These are phyloP conservation scores for Vitis vinifera DNA, from an alignment of 164 flowering plant genomes.

Conservation along the genomic window DNA sequence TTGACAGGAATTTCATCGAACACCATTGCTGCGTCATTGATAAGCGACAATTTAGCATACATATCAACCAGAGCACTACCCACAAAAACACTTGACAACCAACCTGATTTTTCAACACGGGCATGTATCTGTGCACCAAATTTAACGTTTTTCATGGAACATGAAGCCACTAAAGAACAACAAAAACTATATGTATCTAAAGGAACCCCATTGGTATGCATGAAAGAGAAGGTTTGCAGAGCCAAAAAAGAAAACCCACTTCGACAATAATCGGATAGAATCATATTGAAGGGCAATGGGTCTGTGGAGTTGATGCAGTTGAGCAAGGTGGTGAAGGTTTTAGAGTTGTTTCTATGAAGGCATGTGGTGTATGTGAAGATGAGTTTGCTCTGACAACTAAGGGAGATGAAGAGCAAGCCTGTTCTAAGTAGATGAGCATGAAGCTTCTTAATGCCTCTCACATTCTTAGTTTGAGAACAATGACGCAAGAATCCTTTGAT, in stretches of 20 bases:
- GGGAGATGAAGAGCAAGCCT: constrained; percentile 38
- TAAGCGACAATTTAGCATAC: constrained; percentile 38
- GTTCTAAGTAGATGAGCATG: constrained; percentile 46
- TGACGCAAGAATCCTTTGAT: constrained; percentile 23
- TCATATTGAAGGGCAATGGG: constrained; percentile 55
- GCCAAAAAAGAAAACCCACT: constrained; percentile 41
- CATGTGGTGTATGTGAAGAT: constrained; percentile 43
- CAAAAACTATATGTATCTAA: constrained; percentile 61
- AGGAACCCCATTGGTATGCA: constrained; percentile 44
- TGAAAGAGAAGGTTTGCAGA: constrained; percentile 46
- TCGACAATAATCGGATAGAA: constrained; percentile 48
- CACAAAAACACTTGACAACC: constrained; percentile 61
- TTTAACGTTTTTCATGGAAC: constrained; percentile 18
- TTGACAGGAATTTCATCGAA: constrained; percentile 80
- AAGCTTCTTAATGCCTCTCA: constrained; percentile 35
- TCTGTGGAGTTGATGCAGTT: constrained; percentile 32
- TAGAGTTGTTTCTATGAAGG: constrained; percentile 16
- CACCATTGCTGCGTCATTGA: constrained; percentile 41
- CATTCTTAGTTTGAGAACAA: constrained; percentile 33
- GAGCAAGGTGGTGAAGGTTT: constrained; percentile 21
- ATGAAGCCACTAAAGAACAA: constrained; percentile 47
- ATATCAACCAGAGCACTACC: constrained; percentile 60
- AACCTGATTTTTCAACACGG: constrained; percentile 51
- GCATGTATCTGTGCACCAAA: constrained; percentile 54
- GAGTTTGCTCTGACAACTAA: constrained; percentile 37